phyloP scores from a whole-genome alignment of 2,329 filamentous ascomycete genomes.

The Herpotrichia juniperi region DNA sequence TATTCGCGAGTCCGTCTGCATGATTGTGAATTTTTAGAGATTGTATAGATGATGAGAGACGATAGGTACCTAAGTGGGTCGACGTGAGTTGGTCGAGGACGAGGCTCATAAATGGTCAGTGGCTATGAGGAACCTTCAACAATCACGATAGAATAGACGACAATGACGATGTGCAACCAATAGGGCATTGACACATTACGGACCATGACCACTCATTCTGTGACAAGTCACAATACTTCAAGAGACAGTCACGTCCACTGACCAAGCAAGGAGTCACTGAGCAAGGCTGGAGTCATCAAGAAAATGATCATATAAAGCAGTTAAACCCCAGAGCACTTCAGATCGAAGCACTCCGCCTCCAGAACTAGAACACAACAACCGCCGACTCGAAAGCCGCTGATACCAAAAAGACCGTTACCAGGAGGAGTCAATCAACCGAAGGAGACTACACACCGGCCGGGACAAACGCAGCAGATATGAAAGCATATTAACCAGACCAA shows the following conservation, averaged over 20 bases:
- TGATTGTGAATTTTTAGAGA: too few relatives aligned
- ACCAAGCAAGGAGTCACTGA: slow-evolving; percentile 3
- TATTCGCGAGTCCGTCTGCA: too few relatives aligned
- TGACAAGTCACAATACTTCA: neutral
- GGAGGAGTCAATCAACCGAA: slow-evolving; percentile 45
- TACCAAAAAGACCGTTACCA: slow-evolving; percentile 23
- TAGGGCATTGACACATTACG: neutral
- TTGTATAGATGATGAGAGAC: too few relatives aligned
- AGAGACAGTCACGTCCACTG: neutral
- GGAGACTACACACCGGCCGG: slow-evolving; percentile 44
- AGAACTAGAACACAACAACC: neutral
- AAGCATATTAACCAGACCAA: slow-evolving; percentile 10
- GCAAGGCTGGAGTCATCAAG: slow-evolving; percentile 4
- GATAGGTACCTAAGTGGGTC: too few relatives aligned
- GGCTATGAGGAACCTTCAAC: too few relatives aligned
- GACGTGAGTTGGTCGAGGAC: too few relatives aligned
- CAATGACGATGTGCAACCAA: neutral
- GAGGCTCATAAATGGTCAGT: too few relatives aligned
- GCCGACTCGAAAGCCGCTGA: neutral
- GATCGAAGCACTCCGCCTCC: neutral
- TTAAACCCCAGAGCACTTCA: neutral
- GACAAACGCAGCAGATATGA: slow-evolving; percentile 14
- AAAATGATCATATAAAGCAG: slow-evolving; percentile 1
- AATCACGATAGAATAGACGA: too few relatives aligned
- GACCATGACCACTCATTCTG: neutral